These are phyloP conservation scores for Fomes fomentarius DNA, from an alignment of 1,284 basidiomycete species.

Conservation along the genomic window DNA sequence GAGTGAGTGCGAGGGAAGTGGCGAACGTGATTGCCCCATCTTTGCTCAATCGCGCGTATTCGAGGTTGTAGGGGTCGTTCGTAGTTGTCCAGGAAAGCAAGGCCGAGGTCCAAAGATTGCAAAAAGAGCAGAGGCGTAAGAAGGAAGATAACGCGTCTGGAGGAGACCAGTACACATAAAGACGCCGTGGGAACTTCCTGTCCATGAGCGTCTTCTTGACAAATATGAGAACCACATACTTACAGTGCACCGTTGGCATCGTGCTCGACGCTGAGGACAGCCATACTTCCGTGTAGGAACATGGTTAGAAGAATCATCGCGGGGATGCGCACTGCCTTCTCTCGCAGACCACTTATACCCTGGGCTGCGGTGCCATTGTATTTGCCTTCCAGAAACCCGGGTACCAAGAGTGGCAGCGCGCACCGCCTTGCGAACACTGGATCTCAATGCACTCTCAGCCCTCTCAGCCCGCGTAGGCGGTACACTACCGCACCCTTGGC, in stretches of 20 bases:
- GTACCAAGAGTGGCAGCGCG: constrained; percentile 8
- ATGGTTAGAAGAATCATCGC: constrained; percentile 14
- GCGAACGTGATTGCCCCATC: constrained; percentile 81
- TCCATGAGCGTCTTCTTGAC: too few relatives aligned
- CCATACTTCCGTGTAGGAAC: constrained; percentile 15
- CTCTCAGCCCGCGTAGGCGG: constrained; percentile 6
- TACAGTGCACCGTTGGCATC: constrained; percentile 11
- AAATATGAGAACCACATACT: too few relatives aligned
- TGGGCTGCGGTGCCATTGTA: constrained; percentile 6
- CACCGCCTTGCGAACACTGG: constrained; percentile 20
- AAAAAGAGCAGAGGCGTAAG: constrained; percentile 1
- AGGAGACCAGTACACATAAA: constrained; percentile 12
- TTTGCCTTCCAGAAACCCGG: constrained; percentile 16
- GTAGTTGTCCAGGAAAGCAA: background rate
- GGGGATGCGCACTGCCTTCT: constrained; percentile 16
- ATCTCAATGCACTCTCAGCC: background rate
- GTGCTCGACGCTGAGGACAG: constrained; percentile 21
- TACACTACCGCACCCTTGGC: constrained; percentile 7
- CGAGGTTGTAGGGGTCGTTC: background rate
- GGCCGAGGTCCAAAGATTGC: background rate
- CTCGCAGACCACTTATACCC: constrained; percentile 15
- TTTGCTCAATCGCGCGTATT: constrained; percentile 19
- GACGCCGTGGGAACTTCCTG: constrained; percentile 25
- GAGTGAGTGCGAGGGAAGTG: constrained; percentile 22
- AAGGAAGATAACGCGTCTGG: constrained; percentile 18